Percentiles rank a stretch among this genome's conserved stretches.
phyloP scores from a whole-genome alignment of 768 basidiomycete species.

The Termitomyces sp. region DNA sequence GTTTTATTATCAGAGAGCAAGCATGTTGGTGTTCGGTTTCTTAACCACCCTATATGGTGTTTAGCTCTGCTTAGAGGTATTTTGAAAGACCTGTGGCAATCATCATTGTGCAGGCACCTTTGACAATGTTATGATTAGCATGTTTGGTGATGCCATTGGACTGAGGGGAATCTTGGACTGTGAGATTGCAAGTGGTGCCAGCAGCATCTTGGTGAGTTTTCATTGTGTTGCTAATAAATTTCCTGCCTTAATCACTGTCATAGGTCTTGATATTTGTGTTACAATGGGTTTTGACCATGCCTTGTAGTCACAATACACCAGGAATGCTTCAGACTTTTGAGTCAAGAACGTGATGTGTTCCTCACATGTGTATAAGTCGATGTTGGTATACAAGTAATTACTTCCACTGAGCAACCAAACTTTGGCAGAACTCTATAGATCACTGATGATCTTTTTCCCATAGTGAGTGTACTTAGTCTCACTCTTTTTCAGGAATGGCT shows the following conservation, averaged over 20 bases:
- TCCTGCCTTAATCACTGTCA: slow-evolving; percentile 16
- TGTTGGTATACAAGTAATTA: too few relatives aligned
- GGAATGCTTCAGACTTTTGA: too few relatives aligned
- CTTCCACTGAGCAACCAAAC: slow-evolving; percentile 14
- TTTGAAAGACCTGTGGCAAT: not conserved
- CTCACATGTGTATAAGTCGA: too few relatives aligned
- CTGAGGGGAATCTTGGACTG: too few relatives aligned
- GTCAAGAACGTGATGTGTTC: too few relatives aligned
- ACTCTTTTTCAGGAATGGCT: too few relatives aligned
- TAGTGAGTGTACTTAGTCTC: slow-evolving; percentile 15
- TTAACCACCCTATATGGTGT: slow-evolving; percentile 2
- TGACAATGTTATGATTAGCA: too few relatives aligned
- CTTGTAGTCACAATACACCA: slow-evolving; percentile 18
- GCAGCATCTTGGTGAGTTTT: too few relatives aligned
- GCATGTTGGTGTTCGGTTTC: not conserved
- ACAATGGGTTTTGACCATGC: slow-evolving; percentile 19
- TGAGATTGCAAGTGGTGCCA: too few relatives aligned
- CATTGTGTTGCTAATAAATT: too few relatives aligned
- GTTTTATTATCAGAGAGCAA: slow-evolving; percentile 4
- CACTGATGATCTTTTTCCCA: slow-evolving; percentile 17
- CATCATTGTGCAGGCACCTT: slow-evolving; percentile 4
- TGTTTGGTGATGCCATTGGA: too few relatives aligned
- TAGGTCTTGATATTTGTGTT: slow-evolving; percentile 12
- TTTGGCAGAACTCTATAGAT: slow-evolving; percentile 23
- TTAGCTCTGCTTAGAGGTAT: slow-evolving; percentile 8